phyloP scores from a whole-genome alignment of 2,329 filamentous ascomycete genomes.

The Penicillium expansum region DNA sequence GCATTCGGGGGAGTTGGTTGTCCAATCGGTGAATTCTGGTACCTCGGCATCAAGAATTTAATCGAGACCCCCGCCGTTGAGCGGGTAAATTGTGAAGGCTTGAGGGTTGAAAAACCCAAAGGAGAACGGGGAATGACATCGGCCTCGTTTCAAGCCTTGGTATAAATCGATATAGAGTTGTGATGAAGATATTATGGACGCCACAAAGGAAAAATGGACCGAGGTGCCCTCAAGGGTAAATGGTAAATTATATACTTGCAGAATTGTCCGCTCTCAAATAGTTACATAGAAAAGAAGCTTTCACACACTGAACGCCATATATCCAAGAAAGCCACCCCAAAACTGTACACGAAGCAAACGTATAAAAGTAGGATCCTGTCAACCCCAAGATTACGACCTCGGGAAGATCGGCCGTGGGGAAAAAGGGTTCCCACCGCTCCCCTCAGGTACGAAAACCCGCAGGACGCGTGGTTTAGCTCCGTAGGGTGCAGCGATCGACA shows the following conservation, averaged over 20 bases:
- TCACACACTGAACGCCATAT: neutral
- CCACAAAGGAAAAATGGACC: neutral
- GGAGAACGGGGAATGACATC: neutral
- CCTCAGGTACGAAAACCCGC: neutral
- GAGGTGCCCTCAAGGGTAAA: neutral
- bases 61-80: neutral
- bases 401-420: neutral
- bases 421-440: neutral
- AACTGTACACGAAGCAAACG: neutral
- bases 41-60: neutral
- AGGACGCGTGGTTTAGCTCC: neutral
- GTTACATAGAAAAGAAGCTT: neutral
- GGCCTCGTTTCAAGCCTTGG: neutral
- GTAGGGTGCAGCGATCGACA: constrained; percentile 5
- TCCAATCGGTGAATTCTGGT: constrained; percentile 3
- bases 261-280: neutral
- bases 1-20: neutral
- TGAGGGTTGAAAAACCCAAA: neutral
- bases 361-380: neutral
- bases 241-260: neutral
- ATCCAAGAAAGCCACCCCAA: neutral
- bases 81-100: neutral
- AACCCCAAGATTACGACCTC: neutral
- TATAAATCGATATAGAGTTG: neutral
- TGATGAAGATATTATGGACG: neutral